Conservation (phyloP, 768 basidiomycete species). For the Pulveroboletus sp. region DNA sequence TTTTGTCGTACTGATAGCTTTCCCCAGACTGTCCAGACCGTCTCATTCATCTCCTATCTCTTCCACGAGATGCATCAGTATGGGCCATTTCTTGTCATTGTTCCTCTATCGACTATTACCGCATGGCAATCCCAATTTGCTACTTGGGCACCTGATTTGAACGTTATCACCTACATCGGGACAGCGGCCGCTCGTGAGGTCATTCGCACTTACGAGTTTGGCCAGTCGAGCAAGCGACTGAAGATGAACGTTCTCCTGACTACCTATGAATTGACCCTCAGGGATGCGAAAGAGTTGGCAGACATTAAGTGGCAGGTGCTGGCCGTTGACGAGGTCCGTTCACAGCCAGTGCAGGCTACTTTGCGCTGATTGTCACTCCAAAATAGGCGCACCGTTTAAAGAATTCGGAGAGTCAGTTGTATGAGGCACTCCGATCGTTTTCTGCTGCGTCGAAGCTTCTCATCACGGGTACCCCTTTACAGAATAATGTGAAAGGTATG, state of each 20-base stretch:
- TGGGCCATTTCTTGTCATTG: conserved; percentile 96
- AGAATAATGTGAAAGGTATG: conserved; percentile 97
- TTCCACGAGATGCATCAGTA: conserved; percentile 90
- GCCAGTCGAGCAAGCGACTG: conserved; percentile 78
- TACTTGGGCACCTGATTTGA: conserved; percentile 93
- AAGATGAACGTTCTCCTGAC: conserved; percentile 97
- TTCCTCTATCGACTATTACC: conserved; percentile 95
- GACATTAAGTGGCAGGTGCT: conserved; percentile 97
- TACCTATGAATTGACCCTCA: conserved; percentile 92
- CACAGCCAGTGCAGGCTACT: background rate
- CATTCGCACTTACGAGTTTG: conserved; percentile 91
- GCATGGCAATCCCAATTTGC: conserved; percentile 97
- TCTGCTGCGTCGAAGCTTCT: conserved; percentile 87
- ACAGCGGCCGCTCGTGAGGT: conserved; percentile 82
- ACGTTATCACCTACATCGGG: conserved; percentile 96
- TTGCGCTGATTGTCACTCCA: conserved; percentile 13
- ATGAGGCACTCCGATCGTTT: conserved; percentile 90
- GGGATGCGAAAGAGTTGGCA: conserved; percentile 83
- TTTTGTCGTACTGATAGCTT: conserved; percentile 11
- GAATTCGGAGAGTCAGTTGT: conserved; percentile 95
- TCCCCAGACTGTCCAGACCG: conserved; percentile 86
- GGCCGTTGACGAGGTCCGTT: conserved; percentile 86
- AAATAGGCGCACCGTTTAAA: conserved; percentile 90
- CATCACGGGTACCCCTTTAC: conserved; percentile 96
- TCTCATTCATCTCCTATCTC: conserved; percentile 90